Evolutionary conservation across 2,329 filamentous ascomycete species (phyloP).

Genomic region (Epichloe festucae): DNA sequence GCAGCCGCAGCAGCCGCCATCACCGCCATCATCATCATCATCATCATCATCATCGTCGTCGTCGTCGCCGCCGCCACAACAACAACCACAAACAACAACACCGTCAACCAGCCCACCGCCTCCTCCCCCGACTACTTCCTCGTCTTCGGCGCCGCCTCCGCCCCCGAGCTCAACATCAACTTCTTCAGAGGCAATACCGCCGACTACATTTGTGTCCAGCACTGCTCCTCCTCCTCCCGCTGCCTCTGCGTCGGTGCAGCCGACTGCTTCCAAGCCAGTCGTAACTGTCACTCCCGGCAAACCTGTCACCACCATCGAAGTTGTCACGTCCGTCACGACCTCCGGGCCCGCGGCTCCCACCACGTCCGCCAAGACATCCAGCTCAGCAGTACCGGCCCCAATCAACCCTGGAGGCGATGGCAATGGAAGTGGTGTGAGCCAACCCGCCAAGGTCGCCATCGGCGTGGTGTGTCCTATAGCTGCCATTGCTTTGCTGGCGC

Average conservation of each 20-base stretch:
- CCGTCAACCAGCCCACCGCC: neutral
- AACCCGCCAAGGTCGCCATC: conserved; percentile 68
- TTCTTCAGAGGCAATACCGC: conserved; percentile 1
- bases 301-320: conserved; percentile 8
- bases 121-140: neutral
- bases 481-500: conserved; percentile 67
- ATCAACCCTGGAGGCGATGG: conserved; percentile 15
- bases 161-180: neutral
- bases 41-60: neutral
- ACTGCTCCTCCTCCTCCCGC: conserved; percentile 1
- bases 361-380: conserved; percentile 4
- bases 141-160: neutral
- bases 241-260: conserved; percentile 8
- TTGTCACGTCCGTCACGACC: conserved; percentile 17
- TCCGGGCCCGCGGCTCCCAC: conserved; percentile 6
- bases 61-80: neutral
- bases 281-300: conserved; percentile 14
- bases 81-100: neutral
- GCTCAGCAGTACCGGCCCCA: conserved; percentile 16
- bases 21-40: neutral
- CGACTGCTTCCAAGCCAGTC: conserved; percentile 10
- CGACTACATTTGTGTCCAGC: conserved; percentile 7
- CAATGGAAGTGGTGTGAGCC: conserved; percentile 36
- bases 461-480: conserved; percentile 90
- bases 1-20: neutral